Conservation (phyloP, 2,329 filamentous ascomycete genomes). For the Pseudogymnoascus sp. region DNA sequence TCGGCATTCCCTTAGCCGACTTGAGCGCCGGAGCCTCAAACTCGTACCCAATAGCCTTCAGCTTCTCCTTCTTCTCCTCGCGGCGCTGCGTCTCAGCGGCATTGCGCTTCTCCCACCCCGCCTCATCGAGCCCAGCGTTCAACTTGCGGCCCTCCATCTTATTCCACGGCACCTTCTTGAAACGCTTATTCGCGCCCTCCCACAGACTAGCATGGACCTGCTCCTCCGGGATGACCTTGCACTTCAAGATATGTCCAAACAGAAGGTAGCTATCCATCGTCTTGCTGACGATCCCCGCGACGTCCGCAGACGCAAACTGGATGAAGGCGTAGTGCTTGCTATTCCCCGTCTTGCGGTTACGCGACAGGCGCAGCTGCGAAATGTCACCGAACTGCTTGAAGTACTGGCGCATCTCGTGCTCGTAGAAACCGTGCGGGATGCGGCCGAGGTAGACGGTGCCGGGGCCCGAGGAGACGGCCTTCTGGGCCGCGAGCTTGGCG, state of each 20-base stretch:
- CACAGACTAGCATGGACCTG: slow-evolving; percentile 76
- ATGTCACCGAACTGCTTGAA: slow-evolving; percentile 90
- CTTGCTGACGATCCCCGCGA: slow-evolving; percentile 86
- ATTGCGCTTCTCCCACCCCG: slow-evolving; percentile 72
- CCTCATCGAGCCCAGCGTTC: slow-evolving; percentile 63
- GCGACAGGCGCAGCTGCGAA: slow-evolving; percentile 68
- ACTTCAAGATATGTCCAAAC: slow-evolving; percentile 89
- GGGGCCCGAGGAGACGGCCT: slow-evolving; percentile 43
- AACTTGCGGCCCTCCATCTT: slow-evolving; percentile 73
- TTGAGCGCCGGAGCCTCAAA: slow-evolving; percentile 70
- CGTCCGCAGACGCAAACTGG: slow-evolving; percentile 70
- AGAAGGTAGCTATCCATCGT: slow-evolving; percentile 98
- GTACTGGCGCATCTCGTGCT: slow-evolving; percentile 89
- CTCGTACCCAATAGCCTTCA: slow-evolving; percentile 78
- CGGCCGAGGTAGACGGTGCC: slow-evolving; percentile 87
- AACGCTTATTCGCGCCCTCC: slow-evolving; percentile 84
- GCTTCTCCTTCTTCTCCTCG: slow-evolving; percentile 59
- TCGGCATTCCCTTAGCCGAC: slow-evolving; percentile 46
- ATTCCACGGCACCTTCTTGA: slow-evolving; percentile 83
- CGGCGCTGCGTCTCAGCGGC: slow-evolving; percentile 66
- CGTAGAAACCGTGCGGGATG: slow-evolving; percentile 93
- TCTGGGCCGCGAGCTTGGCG: slow-evolving; percentile 34
- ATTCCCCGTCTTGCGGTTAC: slow-evolving; percentile 84
- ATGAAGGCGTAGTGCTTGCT: slow-evolving; percentile 95
- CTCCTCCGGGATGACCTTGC: slow-evolving; percentile 68